A percentile compares a stretch with the other conserved stretches of the same genome.
Conservation (phyloP, 1,284 basidiomycete genomes). For the Jaminaea rosea region DNA sequence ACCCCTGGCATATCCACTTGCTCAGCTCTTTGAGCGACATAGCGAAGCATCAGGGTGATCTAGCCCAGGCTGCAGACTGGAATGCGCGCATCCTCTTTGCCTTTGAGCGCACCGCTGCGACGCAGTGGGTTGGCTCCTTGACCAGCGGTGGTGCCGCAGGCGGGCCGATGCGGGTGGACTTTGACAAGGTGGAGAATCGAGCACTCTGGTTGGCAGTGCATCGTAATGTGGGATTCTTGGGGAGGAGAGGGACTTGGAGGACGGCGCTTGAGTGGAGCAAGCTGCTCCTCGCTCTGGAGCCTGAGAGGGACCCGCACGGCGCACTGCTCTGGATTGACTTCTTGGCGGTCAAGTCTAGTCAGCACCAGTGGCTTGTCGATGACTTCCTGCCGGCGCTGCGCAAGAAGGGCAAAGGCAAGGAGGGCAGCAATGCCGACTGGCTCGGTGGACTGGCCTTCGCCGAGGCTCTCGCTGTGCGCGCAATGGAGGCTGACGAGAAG, state of each 20-base stretch:
- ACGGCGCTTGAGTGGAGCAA: conserved; percentile 45
- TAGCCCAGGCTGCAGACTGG: conserved; percentile 42
- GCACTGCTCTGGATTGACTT: conserved; percentile 45
- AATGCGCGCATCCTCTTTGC: conserved; percentile 42
- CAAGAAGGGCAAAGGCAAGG: conserved; percentile 8
- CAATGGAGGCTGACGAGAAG: conserved; percentile 28
- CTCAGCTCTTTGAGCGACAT: conserved; percentile 41
- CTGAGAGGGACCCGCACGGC: conserved; percentile 32
- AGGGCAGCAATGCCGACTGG: conserved; percentile 23
- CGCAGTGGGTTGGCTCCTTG: conserved; percentile 32
- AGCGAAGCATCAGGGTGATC: conserved; percentile 41
- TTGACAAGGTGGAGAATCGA: conserved; percentile 37
- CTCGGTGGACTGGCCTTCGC: conserved; percentile 33
- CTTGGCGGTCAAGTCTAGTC: conserved; percentile 37
- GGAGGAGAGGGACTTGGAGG: conserved; percentile 41
- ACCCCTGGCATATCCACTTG: conserved; percentile 45
- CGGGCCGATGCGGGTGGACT: conserved; percentile 36
- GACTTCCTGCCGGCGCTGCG: conserved; percentile 22
- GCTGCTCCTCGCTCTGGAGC: conserved; percentile 30
- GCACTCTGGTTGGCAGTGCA: conserved; percentile 42
- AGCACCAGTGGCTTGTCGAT: conserved; percentile 36
- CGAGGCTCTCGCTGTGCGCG: conserved; percentile 29
- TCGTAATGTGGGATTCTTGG: conserved; percentile 36
- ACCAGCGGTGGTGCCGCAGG: conserved; percentile 20
- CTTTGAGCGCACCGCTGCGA: conserved; percentile 33